Conservation (phyloP, 805 yeast genomes). For the Candida stauntonica region DNA sequence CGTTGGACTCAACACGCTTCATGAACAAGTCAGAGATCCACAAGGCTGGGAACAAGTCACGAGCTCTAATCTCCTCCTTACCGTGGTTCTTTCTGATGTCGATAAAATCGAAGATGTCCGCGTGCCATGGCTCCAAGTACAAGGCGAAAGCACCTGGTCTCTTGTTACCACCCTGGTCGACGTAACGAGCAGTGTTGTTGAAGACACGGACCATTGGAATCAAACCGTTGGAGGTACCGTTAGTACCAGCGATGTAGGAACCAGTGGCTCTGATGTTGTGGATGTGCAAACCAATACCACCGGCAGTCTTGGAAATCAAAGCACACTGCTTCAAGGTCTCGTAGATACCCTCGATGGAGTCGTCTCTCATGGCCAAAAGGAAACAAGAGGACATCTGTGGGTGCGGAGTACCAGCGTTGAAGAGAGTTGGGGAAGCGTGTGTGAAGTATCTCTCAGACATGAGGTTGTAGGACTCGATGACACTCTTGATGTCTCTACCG, state of each 20-base stretch:
- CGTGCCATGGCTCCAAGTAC: conserved; percentile 96
- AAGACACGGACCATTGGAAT: conserved; percentile 94
- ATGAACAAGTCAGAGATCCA: conserved; percentile 96
- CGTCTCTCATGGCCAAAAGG: conserved; percentile 85
- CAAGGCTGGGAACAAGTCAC: conserved; percentile 88
- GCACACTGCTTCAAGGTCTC: conserved; percentile 87
- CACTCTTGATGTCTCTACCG: conserved; percentile 58
- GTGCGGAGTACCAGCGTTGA: conserved; percentile 86
- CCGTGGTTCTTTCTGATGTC: conserved; percentile 93
- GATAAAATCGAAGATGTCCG: conserved; percentile 82
- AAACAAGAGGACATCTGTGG: conserved; percentile 91
- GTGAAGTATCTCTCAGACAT: conserved; percentile 88
- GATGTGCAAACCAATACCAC: conserved; percentile 90
- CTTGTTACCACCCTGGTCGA: conserved; percentile 97
- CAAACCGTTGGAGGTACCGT: conserved; percentile 88
- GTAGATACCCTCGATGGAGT: conserved; percentile 93
- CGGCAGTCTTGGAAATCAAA: conserved; percentile 88
- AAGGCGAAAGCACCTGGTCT: conserved; percentile 97
- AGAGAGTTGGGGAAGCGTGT: conserved; percentile 96
- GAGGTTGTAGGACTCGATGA: conserved; percentile 76
- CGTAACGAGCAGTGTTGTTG: conserved; percentile 95
- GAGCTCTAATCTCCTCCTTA: conserved; percentile 88
- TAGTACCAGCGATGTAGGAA: conserved; percentile 84
- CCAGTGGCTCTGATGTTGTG: conserved; percentile 90
- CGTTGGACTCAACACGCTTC: conserved; percentile 78